Percentiles rank a stretch among this genome's conserved stretches.
These are phyloP conservation scores for Aphanomyces stellatus DNA, from an alignment of 352 stramenopile species.

Conservation along the genomic window DNA sequence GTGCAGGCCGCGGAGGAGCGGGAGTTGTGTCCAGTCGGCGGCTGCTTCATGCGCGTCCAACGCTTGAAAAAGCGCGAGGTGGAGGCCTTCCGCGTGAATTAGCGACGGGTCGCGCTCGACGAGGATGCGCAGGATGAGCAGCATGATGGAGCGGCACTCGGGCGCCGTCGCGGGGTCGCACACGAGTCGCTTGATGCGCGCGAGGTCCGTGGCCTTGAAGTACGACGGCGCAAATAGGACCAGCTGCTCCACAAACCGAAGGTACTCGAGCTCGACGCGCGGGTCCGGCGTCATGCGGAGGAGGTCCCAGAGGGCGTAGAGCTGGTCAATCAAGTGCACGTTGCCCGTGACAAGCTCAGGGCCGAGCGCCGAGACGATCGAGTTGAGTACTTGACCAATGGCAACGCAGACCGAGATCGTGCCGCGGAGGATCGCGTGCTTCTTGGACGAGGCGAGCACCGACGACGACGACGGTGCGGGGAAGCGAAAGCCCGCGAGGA, in stretches of 20 bases:
- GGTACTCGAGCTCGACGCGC: constrained; percentile 67
- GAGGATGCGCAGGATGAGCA: constrained; percentile 67
- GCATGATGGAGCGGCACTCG: constrained; percentile 45
- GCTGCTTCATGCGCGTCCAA: constrained; percentile 61
- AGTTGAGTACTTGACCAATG: constrained; percentile 47
- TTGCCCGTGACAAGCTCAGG: constrained; percentile 38
- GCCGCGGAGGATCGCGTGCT: constrained; percentile 14
- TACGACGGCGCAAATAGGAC: constrained; percentile 63
- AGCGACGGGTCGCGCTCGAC: constrained; percentile 63
- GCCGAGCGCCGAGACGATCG: constrained; percentile 50
- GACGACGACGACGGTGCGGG: no score
- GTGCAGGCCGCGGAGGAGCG: constrained; percentile 58
- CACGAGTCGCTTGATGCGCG: constrained; percentile 2
- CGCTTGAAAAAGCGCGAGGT: constrained; percentile 66
- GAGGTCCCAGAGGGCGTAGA: constrained; percentile 62
- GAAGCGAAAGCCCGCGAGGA: constrained; percentile 54
- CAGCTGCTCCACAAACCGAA: constrained; percentile 77
- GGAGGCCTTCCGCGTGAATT: constrained; percentile 48
- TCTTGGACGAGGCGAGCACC: constrained; percentile 48
- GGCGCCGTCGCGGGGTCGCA: neutral
- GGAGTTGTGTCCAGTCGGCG: constrained; percentile 52
- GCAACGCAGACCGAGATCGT: constrained; percentile 24
- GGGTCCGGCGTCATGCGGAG: constrained; percentile 57
- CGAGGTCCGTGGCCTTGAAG: constrained; percentile 27
- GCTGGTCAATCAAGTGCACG: constrained; percentile 46